Conservation (phyloP, 164 flowering plant species). For the Vitis amurensis region DNA sequence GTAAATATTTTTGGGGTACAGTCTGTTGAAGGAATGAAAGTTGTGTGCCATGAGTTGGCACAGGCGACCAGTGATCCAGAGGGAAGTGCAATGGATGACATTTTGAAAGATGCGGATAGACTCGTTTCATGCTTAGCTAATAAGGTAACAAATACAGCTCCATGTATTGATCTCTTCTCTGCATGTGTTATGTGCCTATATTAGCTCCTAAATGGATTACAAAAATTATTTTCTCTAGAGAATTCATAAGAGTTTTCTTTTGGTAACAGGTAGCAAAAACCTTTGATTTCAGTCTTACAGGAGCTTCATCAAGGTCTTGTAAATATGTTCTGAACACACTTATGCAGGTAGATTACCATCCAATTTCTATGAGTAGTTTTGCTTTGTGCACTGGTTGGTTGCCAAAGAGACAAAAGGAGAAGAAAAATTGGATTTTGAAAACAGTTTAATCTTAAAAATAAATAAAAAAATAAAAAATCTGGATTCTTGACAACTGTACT, state of each 20-base stretch:
- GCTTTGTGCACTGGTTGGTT: neutral
- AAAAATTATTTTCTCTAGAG: neutral
- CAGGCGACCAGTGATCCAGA: slow-evolving; percentile 86
- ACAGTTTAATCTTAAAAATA: too few relatives aligned
- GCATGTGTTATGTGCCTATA: too few relatives aligned
- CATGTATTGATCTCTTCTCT: neutral
- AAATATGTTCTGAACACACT: slow-evolving; percentile 97
- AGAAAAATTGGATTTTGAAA: neutral
- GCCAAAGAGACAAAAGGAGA: neutral
- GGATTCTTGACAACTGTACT: neutral
- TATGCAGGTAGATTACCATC: slow-evolving; percentile 70
- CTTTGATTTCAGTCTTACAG: slow-evolving; percentile 86
- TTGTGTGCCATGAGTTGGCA: slow-evolving; percentile 91
- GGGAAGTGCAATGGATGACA: slow-evolving; percentile 74
- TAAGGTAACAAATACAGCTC: slow-evolving; percentile 49
- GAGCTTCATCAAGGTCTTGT: slow-evolving; percentile 98
- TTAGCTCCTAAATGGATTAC: neutral
- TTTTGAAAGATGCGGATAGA: slow-evolving; percentile 84
- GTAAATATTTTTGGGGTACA: slow-evolving; percentile 25
- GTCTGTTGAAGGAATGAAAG: slow-evolving; percentile 99
- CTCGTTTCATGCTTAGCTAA: slow-evolving; percentile 89
- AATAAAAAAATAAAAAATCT: neutral
- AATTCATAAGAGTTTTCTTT: neutral
- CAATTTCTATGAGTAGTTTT: neutral
- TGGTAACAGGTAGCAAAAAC: slow-evolving; percentile 76